These are phyloP conservation scores for Colletotrichum sp. DNA, from an alignment of 2,329 filamentous ascomycete genomes.

Conservation along the genomic window DNA sequence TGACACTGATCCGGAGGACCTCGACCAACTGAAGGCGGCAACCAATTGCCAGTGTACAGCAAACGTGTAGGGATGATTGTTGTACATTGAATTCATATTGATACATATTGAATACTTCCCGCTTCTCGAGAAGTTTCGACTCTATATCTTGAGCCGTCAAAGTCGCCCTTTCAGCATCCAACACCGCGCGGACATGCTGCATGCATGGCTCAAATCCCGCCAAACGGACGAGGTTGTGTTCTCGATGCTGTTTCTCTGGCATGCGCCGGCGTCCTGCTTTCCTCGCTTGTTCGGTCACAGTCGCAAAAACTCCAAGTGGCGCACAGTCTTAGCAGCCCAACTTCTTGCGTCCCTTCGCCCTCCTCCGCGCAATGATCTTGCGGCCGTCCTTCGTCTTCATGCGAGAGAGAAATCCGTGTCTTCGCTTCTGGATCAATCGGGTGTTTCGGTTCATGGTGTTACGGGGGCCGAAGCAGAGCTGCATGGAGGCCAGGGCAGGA, in stretches of 20 bases:
- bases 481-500: conserved; percentile 54
- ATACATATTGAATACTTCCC: conserved; percentile 7
- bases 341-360: conserved; percentile 55
- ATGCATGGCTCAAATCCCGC: background rate
- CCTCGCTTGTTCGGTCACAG: background rate
- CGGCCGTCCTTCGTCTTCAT: conserved; percentile 54
- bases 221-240: background rate
- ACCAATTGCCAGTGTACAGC: background rate
- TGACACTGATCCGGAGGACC: background rate
- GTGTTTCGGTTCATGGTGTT: conserved; percentile 61
- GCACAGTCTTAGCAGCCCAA: conserved; percentile 26
- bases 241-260: background rate
- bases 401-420: conserved; percentile 61
- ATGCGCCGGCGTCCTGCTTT: background rate
- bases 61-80: background rate
- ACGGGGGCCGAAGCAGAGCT: conserved; percentile 64
- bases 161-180: background rate
- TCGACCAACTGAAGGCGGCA: background rate
- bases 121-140: background rate
- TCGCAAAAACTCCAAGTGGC: background rate
- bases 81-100: conserved; percentile 18
- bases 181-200: background rate
- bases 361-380: conserved; percentile 57
- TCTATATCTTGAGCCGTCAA: background rate
- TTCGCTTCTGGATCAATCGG: conserved; percentile 62